A percentile compares a stretch with the other conserved stretches of the same genome.
Evolutionary conservation across 257 asterid species (phyloP).

Genomic region (Nicotiana obtusifolia): DNA sequence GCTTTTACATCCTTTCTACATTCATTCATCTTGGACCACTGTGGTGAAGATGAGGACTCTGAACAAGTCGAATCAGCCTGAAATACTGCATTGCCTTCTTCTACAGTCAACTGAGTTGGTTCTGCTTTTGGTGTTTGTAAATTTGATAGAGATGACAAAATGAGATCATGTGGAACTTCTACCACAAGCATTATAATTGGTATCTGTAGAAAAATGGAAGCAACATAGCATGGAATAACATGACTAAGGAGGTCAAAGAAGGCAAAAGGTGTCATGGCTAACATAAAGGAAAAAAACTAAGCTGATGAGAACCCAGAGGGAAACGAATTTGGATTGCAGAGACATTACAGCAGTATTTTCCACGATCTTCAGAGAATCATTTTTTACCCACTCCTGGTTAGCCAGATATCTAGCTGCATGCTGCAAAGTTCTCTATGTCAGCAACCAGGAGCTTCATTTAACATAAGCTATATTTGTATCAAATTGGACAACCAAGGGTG

Average conservation of each 20-base stretch:
- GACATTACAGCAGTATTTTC: constrained; percentile 97
- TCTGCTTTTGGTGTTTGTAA: constrained; percentile 46
- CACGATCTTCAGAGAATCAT: constrained; percentile 99
- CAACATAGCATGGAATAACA: constrained; percentile 7
- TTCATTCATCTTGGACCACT: constrained; percentile 37
- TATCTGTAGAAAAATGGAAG: constrained; percentile 45
- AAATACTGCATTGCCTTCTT: constrained; percentile 35
- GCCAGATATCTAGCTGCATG: constrained; percentile 99
- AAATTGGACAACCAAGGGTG: not conserved
- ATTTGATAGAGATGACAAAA: constrained; percentile 46
- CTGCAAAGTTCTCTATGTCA: constrained; percentile 45
- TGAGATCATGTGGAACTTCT: constrained; percentile 85
- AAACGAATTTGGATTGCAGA: constrained; percentile 12
- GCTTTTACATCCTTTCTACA: constrained; percentile 54
- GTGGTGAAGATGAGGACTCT: constrained; percentile 36
- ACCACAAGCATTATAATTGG: constrained; percentile 98
- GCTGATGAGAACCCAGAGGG: constrained; percentile 1
- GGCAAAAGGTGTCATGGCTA: not conserved
- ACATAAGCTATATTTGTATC: constrained; percentile 13
- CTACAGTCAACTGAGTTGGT: constrained; percentile 36
- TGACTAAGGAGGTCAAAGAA: not conserved
- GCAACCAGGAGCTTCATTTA: constrained; percentile 10
- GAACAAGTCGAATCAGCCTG: constrained; percentile 41
- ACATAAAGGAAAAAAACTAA: not conserved
- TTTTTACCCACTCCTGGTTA: constrained; percentile 99